Percentiles rank a stretch among this genome's conserved stretches.
phyloP scores from a whole-genome alignment of 306 rosid genomes.

The Pueraria montana region DNA sequence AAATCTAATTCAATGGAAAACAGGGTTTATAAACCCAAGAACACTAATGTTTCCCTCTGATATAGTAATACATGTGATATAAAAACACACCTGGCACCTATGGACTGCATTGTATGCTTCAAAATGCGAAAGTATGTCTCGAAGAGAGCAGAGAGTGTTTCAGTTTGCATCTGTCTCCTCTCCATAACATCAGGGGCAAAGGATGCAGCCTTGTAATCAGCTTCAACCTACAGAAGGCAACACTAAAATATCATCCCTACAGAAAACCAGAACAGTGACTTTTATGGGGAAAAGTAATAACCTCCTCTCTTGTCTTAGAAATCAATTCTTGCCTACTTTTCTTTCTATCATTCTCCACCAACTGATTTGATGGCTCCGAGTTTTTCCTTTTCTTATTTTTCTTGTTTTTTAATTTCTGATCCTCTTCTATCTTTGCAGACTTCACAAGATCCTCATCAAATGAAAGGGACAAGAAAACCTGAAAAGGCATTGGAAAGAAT shows the following conservation, averaged over 20 bases:
- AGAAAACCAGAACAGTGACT: constrained; percentile 43
- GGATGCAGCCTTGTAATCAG: constrained; percentile 94
- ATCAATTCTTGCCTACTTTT: constrained; percentile 71
- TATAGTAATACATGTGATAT: constrained; percentile 12
- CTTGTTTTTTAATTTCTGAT: constrained; percentile 65
- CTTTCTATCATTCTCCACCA: constrained; percentile 74
- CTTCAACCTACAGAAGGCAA: constrained; percentile 74
- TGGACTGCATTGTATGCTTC: constrained; percentile 79
- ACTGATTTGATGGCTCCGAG: constrained; percentile 64
- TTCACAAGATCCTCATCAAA: constrained; percentile 86
- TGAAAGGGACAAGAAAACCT: constrained; percentile 86
- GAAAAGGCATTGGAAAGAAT: constrained; percentile 51
- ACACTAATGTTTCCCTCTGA: not conserved
- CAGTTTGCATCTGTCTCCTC: constrained; percentile 83
- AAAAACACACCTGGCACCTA: constrained; percentile 60
- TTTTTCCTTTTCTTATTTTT: constrained; percentile 77
- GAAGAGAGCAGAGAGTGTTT: constrained; percentile 91
- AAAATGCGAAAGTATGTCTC: constrained; percentile 93
- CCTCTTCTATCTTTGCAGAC: constrained; percentile 66
- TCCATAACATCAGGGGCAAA: constrained; percentile 74
- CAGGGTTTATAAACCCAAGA: constrained; percentile 14
- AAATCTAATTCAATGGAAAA: constrained; percentile 17
- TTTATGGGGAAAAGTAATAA: constrained; percentile 44
- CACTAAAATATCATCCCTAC: constrained; percentile 19
- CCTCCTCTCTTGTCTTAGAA: constrained; percentile 87